Percentiles rank a stretch among this genome's conserved stretches.
These are phyloP conservation scores for Hygrophorus russula DNA, from an alignment of 768 basidiomycete genomes.

Conservation along the genomic window DNA sequence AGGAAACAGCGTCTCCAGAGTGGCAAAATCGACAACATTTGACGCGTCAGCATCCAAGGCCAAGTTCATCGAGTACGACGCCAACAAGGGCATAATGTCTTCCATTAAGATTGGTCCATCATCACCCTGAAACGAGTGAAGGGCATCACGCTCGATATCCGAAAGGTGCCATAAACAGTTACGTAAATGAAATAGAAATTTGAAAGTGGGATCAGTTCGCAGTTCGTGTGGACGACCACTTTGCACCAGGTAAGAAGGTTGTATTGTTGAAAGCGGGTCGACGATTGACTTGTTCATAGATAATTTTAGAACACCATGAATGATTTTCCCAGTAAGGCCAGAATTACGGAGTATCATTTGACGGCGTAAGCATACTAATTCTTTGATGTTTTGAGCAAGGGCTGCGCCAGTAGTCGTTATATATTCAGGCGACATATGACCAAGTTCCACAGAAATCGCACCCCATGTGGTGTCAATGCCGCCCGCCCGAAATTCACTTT, in stretches of 20 bases:
- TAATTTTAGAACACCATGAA: conserved; percentile 37
- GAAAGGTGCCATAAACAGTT: conserved; percentile 41
- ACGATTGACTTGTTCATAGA: conserved; percentile 42
- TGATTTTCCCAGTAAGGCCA: conserved; percentile 23
- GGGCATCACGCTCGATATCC: conserved; percentile 15
- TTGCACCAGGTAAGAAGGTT: conserved; percentile 77
- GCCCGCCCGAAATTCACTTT: not conserved
- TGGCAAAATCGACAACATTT: conserved; percentile 17
- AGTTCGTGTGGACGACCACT: conserved; percentile 55
- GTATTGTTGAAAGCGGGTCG: conserved; percentile 73
- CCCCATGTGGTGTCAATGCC: not conserved
- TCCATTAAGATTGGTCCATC: conserved; percentile 12
- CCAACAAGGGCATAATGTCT: conserved; percentile 24
- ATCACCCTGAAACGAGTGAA: conserved; percentile 1
- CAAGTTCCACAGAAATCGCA: conserved; percentile 15
- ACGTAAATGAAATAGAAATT: conserved; percentile 71
- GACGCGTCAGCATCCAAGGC: conserved; percentile 34
- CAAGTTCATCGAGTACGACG: conserved; percentile 20
- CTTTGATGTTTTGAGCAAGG: conserved; percentile 1
- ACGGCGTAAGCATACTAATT: conserved; percentile 15
- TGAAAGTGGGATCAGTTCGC: conserved; percentile 62
- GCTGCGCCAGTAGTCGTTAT: conserved; percentile 22
- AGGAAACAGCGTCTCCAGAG: conserved; percentile 21
- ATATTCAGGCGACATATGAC: conserved; percentile 33
- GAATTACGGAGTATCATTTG: conserved; percentile 20